phyloP scores from a whole-genome alignment of 2,329 filamentous ascomycete species.

The Thyridium curvatum region DNA sequence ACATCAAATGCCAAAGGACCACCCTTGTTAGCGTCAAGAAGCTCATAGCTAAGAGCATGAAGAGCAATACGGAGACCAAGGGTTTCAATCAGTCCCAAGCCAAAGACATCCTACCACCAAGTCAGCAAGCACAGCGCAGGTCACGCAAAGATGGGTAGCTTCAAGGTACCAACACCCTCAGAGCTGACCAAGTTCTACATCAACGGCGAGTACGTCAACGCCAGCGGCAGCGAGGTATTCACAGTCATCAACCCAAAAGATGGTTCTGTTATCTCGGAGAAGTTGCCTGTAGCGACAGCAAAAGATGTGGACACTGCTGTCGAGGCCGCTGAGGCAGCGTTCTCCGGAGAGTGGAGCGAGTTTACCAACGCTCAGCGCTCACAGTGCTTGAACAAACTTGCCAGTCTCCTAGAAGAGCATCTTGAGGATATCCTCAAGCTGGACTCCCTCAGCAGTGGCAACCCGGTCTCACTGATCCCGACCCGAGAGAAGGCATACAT shows the following conservation, averaged over 20 bases:
- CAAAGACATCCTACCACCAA: too few relatives aligned
- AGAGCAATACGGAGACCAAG: too few relatives aligned
- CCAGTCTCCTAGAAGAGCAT: background rate
- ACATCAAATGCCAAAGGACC: too few relatives aligned
- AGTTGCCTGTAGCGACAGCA: background rate
- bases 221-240: background rate
- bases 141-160: too few relatives aligned
- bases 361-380: background rate
- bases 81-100: too few relatives aligned
- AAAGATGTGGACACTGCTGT: background rate
- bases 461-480: conserved; percentile 5
- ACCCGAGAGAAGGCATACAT: conserved; percentile 3
- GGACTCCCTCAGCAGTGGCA: conserved; percentile 4
- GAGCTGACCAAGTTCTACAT: conserved; percentile 7
- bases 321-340: background rate
- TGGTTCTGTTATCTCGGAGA: background rate
- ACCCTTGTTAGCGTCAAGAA: too few relatives aligned
- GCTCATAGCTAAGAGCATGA: too few relatives aligned
- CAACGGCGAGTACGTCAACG: conserved; percentile 7
- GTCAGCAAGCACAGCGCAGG: too few relatives aligned
- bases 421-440: background rate
- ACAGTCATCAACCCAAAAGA: background rate
- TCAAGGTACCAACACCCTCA: background rate
- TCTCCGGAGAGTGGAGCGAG: background rate
- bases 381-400: background rate